These are phyloP conservation scores for Lasiosphaeria miniovina DNA, from an alignment of 495 filamentous ascomycete genomes.

Conservation along the genomic window DNA sequence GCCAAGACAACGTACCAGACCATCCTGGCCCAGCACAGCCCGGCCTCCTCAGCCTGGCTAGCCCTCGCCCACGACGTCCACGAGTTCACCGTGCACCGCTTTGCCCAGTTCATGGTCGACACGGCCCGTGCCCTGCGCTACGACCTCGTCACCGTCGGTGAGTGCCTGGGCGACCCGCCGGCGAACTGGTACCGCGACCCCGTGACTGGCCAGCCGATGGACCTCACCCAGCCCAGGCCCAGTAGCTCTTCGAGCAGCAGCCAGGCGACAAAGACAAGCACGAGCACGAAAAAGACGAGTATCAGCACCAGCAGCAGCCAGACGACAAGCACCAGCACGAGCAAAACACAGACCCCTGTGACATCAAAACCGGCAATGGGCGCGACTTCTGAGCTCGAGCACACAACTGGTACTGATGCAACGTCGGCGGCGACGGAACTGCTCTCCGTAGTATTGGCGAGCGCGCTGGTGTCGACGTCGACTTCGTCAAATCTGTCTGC, in stretches of 20 bases:
- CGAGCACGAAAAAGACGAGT: background rate
- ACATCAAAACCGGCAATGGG: background rate
- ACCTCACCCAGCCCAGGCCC: background rate
- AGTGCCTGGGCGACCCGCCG: constrained; percentile 36
- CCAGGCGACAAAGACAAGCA: background rate
- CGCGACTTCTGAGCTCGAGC: background rate
- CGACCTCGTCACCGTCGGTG: constrained; percentile 38
- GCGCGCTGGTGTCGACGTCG: background rate
- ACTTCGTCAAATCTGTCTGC: background rate
- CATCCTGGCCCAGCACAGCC: constrained; percentile 38
- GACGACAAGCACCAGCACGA: background rate
- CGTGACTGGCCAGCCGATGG: constrained; percentile 5
- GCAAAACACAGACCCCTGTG: background rate
- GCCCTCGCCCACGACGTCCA: constrained; percentile 62
- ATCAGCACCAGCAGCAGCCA: background rate
- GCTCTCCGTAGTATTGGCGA: background rate
- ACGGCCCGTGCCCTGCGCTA: constrained; percentile 49
- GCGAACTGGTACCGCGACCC: constrained; percentile 48
- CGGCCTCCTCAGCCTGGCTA: constrained; percentile 25
- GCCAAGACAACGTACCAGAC: constrained; percentile 55
- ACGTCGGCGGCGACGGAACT: background rate
- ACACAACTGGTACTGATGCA: background rate
- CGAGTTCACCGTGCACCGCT: constrained; percentile 60
- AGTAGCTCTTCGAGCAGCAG: background rate
- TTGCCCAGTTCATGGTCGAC: constrained; percentile 61